Conservation (phyloP, 179 eudicot genomes). For the Heliamphora ciliata region DNA sequence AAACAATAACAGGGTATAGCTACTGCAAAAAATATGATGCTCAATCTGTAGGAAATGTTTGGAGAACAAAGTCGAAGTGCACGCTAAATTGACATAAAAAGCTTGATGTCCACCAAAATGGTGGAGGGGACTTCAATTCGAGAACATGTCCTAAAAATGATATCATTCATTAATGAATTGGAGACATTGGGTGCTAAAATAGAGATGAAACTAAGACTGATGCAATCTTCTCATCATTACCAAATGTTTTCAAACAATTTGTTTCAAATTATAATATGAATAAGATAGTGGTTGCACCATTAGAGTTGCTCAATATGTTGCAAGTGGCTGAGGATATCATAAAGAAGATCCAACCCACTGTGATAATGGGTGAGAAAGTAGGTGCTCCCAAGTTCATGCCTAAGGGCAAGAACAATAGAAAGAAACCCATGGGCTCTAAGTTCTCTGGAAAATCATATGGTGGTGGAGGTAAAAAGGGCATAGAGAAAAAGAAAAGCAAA, state of each 20-base stretch:
- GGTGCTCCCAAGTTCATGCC: background rate
- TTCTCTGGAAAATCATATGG: background rate
- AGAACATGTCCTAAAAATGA: background rate
- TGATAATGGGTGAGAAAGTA: background rate
- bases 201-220: background rate
- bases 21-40: background rate
- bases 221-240: background rate
- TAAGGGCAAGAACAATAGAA: background rate
- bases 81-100: no score
- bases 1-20: background rate
- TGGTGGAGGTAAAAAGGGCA: background rate
- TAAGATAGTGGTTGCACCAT: background rate
- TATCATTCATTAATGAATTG: background rate
- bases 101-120: background rate
- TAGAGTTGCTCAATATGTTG: background rate
- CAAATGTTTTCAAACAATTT: background rate
- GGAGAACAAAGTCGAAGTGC: background rate
- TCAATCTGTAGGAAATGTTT: background rate
- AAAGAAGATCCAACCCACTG: background rate
- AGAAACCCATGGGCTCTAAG: background rate
- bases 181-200: background rate
- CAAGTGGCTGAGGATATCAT: background rate
- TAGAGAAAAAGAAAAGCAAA: background rate
- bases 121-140: background rate
- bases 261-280: background rate